Evolutionary conservation across 2,329 filamentous ascomycete species (phyloP), one percentile per base, ranked within the genome.

Genomic region (Aspergillus puulaauensis): DNA sequence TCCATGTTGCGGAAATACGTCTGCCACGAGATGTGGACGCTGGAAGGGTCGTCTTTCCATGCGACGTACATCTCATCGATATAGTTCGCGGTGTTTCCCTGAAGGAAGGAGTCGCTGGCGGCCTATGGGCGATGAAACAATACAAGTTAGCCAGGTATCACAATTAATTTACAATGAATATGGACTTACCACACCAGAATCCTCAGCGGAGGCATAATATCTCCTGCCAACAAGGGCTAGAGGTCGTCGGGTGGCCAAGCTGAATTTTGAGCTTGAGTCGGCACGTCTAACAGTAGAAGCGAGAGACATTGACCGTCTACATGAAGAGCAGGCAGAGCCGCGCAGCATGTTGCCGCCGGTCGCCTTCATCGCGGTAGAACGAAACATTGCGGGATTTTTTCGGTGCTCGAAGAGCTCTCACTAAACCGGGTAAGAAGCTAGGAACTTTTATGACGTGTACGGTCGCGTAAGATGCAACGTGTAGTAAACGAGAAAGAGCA

Each of bases 1-100:
- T 99, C 95, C 90, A 99, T 97, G 81, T 99, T 99, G 81, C 88
- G 91, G 85, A 99, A 99, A 85, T 99, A 99, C 74, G 96, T 88
- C 81, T 96, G 93, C 95, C 95, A 99, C 75, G 95, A 99, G 70
- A 96, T 84, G 79, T 99, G 95, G 59, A 99, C 95, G 73, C 91
- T 96, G 70, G 87, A 85, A 52, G 95, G 93, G 70, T 99, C 92
- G 64, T 90, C 83, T 80, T 93, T 96, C 95, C 95, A 99, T 75
- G 93, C 88, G 81, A 97, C 82, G 79, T 99, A 99, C 95, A 99
- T 99, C 82, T 97, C 95, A 77, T 99, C 95, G 75, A 99, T 91
- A 81, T 99, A 99, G 82, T 96, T 97, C 78, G 95, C 95, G 60
- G 93, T 95, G 82, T 91, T 98, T 66, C 95, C 95, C 63, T 92